Conservation (phyloP, 140 eudicot species). For the Erigeron philadelphicus region DNA sequence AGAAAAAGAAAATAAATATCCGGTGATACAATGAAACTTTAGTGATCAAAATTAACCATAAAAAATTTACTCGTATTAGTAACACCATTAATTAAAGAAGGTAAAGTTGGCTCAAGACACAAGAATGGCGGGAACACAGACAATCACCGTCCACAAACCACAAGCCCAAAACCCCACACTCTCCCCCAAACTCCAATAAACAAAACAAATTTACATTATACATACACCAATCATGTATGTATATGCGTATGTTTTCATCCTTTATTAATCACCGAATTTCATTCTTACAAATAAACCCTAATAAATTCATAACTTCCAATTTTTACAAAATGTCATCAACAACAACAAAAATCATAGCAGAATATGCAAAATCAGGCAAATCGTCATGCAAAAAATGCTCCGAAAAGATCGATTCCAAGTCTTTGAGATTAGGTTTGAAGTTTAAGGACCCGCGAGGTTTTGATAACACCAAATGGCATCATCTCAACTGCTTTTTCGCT, state of each 20-base stretch:
- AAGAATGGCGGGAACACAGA: no score
- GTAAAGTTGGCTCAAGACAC: no score
- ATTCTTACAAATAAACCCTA: slow-evolving; percentile 30
- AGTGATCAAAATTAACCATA: no score
- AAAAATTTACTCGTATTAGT: no score
- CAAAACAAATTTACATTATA: no score
- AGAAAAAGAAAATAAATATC: no score
- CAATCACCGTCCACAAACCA: no score
- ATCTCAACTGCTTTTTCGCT: slow-evolving; percentile 48
- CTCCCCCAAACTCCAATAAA: slow-evolving; percentile 4
- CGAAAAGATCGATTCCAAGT: slow-evolving; percentile 41
- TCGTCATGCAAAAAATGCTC: slow-evolving; percentile 75
- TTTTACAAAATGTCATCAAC: slow-evolving; percentile 30
- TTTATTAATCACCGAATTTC: slow-evolving; percentile 12
- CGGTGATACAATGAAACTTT: no score
- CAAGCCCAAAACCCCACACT: no score
- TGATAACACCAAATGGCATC: slow-evolving; percentile 84
- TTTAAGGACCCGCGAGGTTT: slow-evolving; percentile 59
- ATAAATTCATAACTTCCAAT: slow-evolving; percentile 11
- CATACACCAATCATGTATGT: background rate
- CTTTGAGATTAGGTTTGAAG: slow-evolving; percentile 56
- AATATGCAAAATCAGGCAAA: slow-evolving; percentile 84
- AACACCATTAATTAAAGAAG: no score
- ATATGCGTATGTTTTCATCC: slow-evolving; percentile 13
- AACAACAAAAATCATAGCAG: slow-evolving; percentile 43